phyloP scores from a whole-genome alignment of 495 filamentous ascomycete genomes.

The Podospora conica region DNA sequence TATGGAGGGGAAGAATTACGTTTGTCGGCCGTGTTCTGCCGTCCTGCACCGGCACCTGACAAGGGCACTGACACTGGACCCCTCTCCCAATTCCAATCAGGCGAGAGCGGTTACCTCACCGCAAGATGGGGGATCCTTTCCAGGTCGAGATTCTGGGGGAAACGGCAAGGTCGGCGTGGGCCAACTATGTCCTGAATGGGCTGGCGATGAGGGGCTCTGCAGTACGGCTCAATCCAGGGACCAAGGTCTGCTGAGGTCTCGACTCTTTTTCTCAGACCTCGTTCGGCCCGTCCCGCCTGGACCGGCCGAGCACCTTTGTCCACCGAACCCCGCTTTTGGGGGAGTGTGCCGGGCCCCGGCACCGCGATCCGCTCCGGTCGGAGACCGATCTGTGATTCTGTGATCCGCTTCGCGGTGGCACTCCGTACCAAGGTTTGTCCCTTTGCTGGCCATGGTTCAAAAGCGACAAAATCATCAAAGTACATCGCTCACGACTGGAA shows the following conservation, averaged over 20 bases:
- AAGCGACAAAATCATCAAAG: too few relatives aligned
- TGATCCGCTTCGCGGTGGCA: too few relatives aligned
- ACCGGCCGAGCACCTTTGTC: too few relatives aligned
- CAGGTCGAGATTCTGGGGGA: not conserved
- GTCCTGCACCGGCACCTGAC: not conserved
- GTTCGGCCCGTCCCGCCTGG: not conserved
- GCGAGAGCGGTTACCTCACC: not conserved
- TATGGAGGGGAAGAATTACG: not conserved
- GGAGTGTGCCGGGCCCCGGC: too few relatives aligned
- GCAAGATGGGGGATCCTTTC: not conserved
- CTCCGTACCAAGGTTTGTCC: too few relatives aligned
- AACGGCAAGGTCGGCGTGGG: not conserved
- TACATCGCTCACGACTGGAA: too few relatives aligned
- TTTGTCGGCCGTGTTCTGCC: too few relatives aligned
- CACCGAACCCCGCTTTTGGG: too few relatives aligned
- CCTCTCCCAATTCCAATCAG: not conserved
- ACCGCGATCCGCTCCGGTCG: not conserved
- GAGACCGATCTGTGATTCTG: too few relatives aligned
- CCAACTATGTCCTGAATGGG: too few relatives aligned
- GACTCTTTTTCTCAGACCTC: not conserved
- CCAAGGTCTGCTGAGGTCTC: not conserved
- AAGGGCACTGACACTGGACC: not conserved
- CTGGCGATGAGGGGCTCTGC: too few relatives aligned
- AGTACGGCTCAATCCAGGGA: not conserved
- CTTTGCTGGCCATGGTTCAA: too few relatives aligned